Percentiles rank a stretch among this genome's conserved stretches.
Evolutionary conservation across 768 basidiomycete species (phyloP).

Genomic region (Kwoniella sp.): DNA sequence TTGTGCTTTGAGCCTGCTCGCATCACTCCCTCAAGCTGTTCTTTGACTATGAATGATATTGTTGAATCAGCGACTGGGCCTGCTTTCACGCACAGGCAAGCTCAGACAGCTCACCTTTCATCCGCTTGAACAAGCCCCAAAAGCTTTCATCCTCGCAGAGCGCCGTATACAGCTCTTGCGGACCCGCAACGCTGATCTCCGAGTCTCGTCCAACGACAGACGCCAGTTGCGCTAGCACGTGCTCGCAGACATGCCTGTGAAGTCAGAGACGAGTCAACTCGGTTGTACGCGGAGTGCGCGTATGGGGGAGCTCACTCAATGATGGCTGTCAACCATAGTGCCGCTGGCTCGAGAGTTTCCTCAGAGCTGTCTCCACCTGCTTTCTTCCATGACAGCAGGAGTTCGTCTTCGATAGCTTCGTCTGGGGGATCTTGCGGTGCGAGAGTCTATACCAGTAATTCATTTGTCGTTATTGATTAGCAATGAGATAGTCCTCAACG

Average conservation of each 20-base stretch:
- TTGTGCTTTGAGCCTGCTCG: constrained; percentile 21
- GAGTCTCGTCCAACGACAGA: constrained; percentile 84
- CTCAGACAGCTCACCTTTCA: constrained; percentile 67
- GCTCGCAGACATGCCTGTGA: constrained; percentile 62
- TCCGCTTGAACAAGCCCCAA: constrained; percentile 78
- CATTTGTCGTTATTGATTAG: not conserved
- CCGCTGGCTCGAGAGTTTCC: constrained; percentile 73
- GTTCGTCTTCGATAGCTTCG: constrained; percentile 74
- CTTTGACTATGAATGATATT: constrained; percentile 26
- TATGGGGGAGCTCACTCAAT: constrained; percentile 79
- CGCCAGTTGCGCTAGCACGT: constrained; percentile 79
- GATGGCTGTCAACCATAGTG: constrained; percentile 87
- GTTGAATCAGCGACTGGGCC: constrained; percentile 1
- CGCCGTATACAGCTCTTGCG: constrained; percentile 81
- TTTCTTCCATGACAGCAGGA: constrained; percentile 66
- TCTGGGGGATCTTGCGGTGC: constrained; percentile 85
- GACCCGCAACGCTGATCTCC: constrained; percentile 71
- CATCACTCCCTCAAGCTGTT: constrained; percentile 34
- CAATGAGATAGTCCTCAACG: too few species aligned
- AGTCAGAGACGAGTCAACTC: not conserved
- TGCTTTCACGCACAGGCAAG: not conserved
- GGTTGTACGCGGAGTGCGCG: not conserved
- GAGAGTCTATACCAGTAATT: constrained; percentile 66
- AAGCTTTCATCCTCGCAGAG: constrained; percentile 87
- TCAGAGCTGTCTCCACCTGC: constrained; percentile 65